phyloP scores from a whole-genome alignment of 2,329 filamentous ascomycete species.

The Aspergillus viridinutans region DNA sequence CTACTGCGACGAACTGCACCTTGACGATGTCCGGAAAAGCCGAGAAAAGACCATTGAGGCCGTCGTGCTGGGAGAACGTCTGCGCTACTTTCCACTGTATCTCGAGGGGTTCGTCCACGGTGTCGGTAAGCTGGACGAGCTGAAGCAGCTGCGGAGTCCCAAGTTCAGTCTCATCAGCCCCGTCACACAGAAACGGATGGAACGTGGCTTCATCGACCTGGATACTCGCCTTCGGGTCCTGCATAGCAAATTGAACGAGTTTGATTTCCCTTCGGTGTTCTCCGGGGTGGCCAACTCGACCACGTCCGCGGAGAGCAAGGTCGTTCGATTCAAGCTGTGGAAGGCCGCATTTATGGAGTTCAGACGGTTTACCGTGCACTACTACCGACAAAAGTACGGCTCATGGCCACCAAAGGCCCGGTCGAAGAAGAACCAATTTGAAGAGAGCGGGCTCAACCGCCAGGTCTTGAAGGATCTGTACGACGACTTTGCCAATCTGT shows the following conservation, averaged over 20 bases:
- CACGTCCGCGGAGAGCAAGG: conserved; percentile 68
- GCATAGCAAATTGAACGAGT: conserved; percentile 71
- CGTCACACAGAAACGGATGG: conserved; percentile 72
- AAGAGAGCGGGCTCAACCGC: conserved; percentile 80
- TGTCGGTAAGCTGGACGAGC: conserved; percentile 74
- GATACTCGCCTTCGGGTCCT: conserved; percentile 66
- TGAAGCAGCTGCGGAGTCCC: conserved; percentile 64
- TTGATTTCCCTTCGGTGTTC: conserved; percentile 88
- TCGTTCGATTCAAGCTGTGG: conserved; percentile 82
- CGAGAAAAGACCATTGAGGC: conserved; percentile 86
- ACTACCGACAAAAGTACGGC: conserved; percentile 66
- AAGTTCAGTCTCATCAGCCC: conserved; percentile 67
- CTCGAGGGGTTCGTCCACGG: conserved; percentile 89
- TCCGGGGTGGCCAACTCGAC: conserved; percentile 82
- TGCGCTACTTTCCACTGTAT: conserved; percentile 78
- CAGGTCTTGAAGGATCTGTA: conserved; percentile 78
- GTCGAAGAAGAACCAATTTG: conserved; percentile 86
- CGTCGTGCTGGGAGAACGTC: conserved; percentile 80
- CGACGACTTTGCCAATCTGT: conserved; percentile 77
- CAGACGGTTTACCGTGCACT: conserved; percentile 66
- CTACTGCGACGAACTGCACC: conserved; percentile 70
- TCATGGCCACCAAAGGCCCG: conserved; percentile 86
- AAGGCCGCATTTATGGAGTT: conserved; percentile 68
- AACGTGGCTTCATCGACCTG: conserved; percentile 76
- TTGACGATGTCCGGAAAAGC: conserved; percentile 77